phyloP scores from a whole-genome alignment of 768 basidiomycete species.

The Leccinum olivaceopallidum region DNA sequence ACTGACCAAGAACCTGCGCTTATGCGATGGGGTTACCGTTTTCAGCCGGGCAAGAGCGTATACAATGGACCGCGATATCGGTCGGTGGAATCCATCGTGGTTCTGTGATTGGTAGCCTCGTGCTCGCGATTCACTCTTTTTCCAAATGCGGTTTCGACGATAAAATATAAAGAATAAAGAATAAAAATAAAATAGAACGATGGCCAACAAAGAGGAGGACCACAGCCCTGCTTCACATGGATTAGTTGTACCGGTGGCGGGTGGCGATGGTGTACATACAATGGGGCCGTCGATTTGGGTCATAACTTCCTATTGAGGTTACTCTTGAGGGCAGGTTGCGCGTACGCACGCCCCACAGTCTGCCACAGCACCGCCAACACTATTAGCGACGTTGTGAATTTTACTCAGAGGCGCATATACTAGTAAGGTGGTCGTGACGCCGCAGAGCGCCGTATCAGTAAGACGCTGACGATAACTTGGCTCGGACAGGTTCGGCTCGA shows the following conservation, averaged over 20 bases:
- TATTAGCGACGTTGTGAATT: slow-evolving; percentile 10
- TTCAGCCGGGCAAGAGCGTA: slow-evolving; percentile 80
- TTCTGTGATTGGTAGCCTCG: slow-evolving; percentile 44
- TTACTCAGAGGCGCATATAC: slow-evolving; percentile 9
- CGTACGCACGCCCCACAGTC: slow-evolving; percentile 2
- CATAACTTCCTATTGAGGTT: slow-evolving; percentile 1
- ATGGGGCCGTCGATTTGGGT: slow-evolving; percentile 21
- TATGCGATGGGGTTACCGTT: slow-evolving; percentile 7
- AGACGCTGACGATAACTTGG: not conserved
- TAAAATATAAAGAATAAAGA: slow-evolving; percentile 4
- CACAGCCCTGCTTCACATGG: slow-evolving; percentile 24
- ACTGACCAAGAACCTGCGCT: slow-evolving; percentile 11
- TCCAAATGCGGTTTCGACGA: slow-evolving; percentile 10
- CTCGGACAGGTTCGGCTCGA: slow-evolving; percentile 13
- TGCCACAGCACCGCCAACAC: slow-evolving; percentile 12
- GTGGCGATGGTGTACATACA: slow-evolving; percentile 32
- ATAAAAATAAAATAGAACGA: slow-evolving; percentile 4
- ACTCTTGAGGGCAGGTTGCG: slow-evolving; percentile 25
- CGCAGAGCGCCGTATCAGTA: slow-evolving; percentile 15
- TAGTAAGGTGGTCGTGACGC: slow-evolving; percentile 14
- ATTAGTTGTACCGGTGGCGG: slow-evolving; percentile 33
- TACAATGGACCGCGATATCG: slow-evolving; percentile 81
- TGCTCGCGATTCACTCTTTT: slow-evolving; percentile 10
- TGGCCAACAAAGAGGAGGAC: slow-evolving; percentile 20
- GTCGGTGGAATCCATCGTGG: slow-evolving; percentile 54